Base-by-base conservation (phyloP, 2,329 filamentous ascomycete species). In the Monosporascus sp. region DNA sequence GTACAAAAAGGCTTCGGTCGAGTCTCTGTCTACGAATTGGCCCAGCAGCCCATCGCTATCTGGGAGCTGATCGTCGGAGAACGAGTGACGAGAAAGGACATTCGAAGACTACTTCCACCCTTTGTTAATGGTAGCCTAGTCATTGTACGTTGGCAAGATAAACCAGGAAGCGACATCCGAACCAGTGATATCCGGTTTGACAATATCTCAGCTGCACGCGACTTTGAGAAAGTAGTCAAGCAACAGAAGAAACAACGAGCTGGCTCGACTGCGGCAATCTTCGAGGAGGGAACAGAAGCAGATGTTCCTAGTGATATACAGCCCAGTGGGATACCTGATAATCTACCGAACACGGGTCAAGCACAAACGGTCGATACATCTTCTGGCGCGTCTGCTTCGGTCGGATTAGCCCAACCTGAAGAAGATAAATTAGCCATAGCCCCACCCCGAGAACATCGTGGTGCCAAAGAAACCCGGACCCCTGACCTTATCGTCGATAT, bases 21-120 rank as follows among this genome's bases (percentile, higher is more conserved):
- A 20, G 38, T 61, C 14, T 31, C 47, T 15, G 28, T 63, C 18
- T 60, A 63, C 28, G 53, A 53, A 48, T 47, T 49, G 37, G n/a
- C 51, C 18, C 31, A 51, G 7, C 46, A 20, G 11, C 22, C 35
- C 15, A n/a, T 55, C 22, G 47, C 55, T 9, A 24, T 62, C 14
- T 63, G 62, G 56, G 59, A 61, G 28, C 14, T 61, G 11, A 48
- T 35, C 7, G 38, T 50, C 2, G 37, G 50, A 14, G 49, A 56
- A 3, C 11, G 22, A 22, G 37, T 51, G n/a, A 52, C 46, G 2
- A 56, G 51, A n/a, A 60, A 57, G 6, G 59, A 65, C 44, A 43
- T 65, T 7, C 56, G 63, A 18, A 38, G 50, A 20, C 51, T 59
- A 14, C 24, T 62, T 9, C 18, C 28, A 5, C 26, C 53, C 9